phyloP scores from a whole-genome alignment of 2,329 filamentous ascomycete species.

The Cladosporium cucumerinum region DNA sequence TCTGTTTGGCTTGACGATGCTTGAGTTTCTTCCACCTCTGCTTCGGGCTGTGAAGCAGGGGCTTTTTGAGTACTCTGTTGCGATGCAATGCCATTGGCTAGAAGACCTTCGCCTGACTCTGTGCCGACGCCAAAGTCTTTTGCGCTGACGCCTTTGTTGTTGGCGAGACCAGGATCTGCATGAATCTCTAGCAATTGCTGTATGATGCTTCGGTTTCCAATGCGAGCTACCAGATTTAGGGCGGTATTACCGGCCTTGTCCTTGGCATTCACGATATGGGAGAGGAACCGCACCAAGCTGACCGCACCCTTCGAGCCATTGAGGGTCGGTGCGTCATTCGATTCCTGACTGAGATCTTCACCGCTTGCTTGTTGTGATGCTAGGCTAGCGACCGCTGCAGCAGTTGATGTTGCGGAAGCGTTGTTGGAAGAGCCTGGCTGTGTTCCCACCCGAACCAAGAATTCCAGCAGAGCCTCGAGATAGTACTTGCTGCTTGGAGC shows the following conservation, averaged over 20 bases:
- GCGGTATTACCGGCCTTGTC: constrained; percentile 95
- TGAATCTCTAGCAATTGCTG: constrained; percentile 95
- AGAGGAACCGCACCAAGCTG: constrained; percentile 88
- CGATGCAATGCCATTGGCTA: constrained; percentile 25
- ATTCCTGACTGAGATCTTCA: constrained; percentile 29
- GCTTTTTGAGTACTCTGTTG: constrained; percentile 25
- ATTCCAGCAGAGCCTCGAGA: constrained; percentile 88
- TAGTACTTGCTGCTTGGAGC: constrained; percentile 93
- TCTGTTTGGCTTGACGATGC: constrained; percentile 49
- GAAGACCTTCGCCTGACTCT: constrained; percentile 48
- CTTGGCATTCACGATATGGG: constrained; percentile 92
- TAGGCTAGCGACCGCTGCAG: constrained; percentile 23
- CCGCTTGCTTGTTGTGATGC: constrained; percentile 27
- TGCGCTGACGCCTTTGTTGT: constrained; percentile 81
- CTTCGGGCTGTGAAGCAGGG: constrained; percentile 22
- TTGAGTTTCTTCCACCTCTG: constrained; percentile 42
- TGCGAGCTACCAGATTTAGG: constrained; percentile 86
- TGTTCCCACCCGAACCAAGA: constrained; percentile 75
- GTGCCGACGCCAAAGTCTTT: constrained; percentile 91
- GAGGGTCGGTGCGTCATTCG: constrained; percentile 17
- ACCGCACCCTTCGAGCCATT: constrained; percentile 57
- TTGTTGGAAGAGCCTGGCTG: constrained; percentile 24
- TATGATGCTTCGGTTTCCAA: constrained; percentile 90
- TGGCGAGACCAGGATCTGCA: constrained; percentile 86
- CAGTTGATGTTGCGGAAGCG: constrained; percentile 48